Evolutionary conservation across 2,329 filamentous ascomycete genomes (phyloP), one percentile per base, ranked within the genome.

Genomic region (Eutypa lata): DNA sequence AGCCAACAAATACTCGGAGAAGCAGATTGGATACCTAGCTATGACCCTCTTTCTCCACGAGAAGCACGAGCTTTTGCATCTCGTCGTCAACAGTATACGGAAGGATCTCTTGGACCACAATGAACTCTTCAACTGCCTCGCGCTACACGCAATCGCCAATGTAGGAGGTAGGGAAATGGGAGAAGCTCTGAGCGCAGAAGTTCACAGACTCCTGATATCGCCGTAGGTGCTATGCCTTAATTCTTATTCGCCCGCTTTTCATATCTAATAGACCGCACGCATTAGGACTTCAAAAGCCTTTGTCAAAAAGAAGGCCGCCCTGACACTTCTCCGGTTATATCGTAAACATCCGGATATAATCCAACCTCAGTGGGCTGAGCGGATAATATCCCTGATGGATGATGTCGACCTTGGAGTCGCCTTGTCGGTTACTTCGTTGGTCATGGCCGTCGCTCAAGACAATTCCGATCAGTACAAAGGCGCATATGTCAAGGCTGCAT

Each of bases 361-460:
- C 22, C 92, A 96, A 66, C 89, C 91, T 28, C 92, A 97, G 75
- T 99, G 94, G 94, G 90, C 91, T 7, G 95, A 99, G 76, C 86
- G 94, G 49, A 96, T 99, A 68, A 94, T 99, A 68, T 94, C 94
- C n/a, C 79, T 99, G 42, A 97, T 99, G 92, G 94, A 99, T 70
- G 94, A 99, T 65, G 79, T 84, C 5, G 94, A 99, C 67, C 86
- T 97, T 70, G 94, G 94, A 51, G 94, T 99, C 33, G 91, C 91
- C 7, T 80, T 99, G 22, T 99, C 95, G 0, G 91, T 99, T 43
- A 97, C 94, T 0, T 99, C 94, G 5, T 79, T 99, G 3, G 88
- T 99, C 57, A 96, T 97, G 87, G 88, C 94, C 1, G 75, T 99
- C 60, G 90, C 91, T 2, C 94, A 97, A 72, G 94, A 99, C 66